Evolutionary conservation across 345 rosid species (phyloP).

Genomic region (Anacardium occidentale): DNA sequence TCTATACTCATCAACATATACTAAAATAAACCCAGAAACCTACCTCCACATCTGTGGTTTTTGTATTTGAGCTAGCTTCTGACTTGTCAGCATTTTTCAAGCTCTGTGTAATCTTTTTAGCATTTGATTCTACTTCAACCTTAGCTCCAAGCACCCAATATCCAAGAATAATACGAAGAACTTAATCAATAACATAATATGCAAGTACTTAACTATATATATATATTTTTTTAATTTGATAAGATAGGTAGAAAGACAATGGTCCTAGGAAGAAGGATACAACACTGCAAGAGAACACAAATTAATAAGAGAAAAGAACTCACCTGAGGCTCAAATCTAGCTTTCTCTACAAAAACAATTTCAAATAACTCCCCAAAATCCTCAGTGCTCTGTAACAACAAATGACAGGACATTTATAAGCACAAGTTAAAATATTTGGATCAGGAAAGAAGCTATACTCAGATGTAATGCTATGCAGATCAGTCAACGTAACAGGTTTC

Average conservation of each 20-base stretch:
- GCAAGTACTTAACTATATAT: background rate
- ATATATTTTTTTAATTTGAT: too few species aligned
- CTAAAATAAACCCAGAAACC: slow-evolving; percentile 8
- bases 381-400: slow-evolving; percentile 51
- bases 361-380: slow-evolving; percentile 46
- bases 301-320: slow-evolving; percentile 23
- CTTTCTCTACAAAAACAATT: slow-evolving; percentile 52
- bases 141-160: slow-evolving; percentile 38
- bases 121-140: slow-evolving; percentile 46
- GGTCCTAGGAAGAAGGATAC: background rate
- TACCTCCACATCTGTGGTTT: slow-evolving; percentile 56
- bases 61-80: slow-evolving; percentile 34
- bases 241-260: background rate
- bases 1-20: background rate
- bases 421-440: background rate
- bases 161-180: slow-evolving; percentile 16
- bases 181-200: slow-evolving; percentile 4
- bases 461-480: background rate
- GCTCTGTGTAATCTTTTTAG: slow-evolving; percentile 40
- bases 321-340: slow-evolving; percentile 58
- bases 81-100: slow-evolving; percentile 45
- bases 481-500: background rate
- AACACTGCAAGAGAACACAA: background rate
- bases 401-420: slow-evolving; percentile 1
- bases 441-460: background rate